Conservation (phyloP, 495 filamentous ascomycete genomes). For the Penicillium egyptiacum region DNA sequence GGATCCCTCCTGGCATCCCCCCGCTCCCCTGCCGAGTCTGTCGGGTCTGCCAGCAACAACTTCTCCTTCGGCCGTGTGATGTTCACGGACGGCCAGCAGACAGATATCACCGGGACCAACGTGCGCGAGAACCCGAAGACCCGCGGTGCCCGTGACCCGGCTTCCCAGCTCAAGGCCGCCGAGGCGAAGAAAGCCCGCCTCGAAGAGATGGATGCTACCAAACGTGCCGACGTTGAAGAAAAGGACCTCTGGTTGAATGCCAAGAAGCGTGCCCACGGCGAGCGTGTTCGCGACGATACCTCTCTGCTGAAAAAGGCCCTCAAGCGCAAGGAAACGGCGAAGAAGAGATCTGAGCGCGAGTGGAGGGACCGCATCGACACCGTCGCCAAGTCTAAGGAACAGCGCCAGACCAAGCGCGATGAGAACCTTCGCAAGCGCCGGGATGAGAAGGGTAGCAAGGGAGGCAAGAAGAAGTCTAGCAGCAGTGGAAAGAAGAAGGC, state of each 20-base stretch:
- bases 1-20: conserved; percentile 60
- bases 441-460: conserved; percentile 69
- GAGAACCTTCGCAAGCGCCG: conserved; percentile 80
- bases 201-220: conserved; percentile 66
- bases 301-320: conserved; percentile 90
- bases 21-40: conserved; percentile 45
- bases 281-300: conserved; percentile 86
- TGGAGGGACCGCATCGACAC: conserved; percentile 82
- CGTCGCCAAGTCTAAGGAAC: conserved; percentile 71
- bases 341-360: conserved; percentile 85
- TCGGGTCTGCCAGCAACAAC: conserved; percentile 53
- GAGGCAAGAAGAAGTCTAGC: conserved; percentile 58
- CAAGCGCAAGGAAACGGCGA: conserved; percentile 85
- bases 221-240: conserved; percentile 81
- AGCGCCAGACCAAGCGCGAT: conserved; percentile 83
- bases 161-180: conserved; percentile 66
- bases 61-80: conserved; percentile 85
- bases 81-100: conserved; percentile 78
- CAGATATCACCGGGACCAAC: conserved; percentile 63
- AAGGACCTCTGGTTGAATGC: conserved; percentile 95
- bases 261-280: conserved; percentile 82
- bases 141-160: conserved; percentile 77
- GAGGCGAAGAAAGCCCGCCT: conserved; percentile 74
- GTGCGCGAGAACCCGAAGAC: conserved; percentile 61
- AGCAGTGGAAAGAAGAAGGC: conserved; percentile 60